These are phyloP conservation scores for Aspergillus fumigatus DNA, from an alignment of 2,329 filamentous ascomycete genomes.

Conservation along the genomic window DNA sequence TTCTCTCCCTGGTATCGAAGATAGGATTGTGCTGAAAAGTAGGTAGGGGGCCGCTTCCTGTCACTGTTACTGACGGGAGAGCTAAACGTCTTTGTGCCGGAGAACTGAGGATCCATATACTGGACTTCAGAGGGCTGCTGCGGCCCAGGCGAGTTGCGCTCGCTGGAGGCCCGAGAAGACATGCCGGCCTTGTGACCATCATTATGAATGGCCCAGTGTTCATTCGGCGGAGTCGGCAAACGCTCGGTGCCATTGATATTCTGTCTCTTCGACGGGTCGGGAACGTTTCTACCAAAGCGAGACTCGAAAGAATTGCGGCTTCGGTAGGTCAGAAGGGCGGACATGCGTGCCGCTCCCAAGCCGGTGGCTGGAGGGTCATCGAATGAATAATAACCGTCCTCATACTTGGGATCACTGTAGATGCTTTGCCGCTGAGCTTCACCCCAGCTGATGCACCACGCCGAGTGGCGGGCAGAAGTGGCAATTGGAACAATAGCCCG, in stretches of 20 bases:
- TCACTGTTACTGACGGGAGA: conserved; percentile 28
- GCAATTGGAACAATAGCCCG: conserved; percentile 52
- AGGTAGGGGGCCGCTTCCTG: conserved; percentile 60
- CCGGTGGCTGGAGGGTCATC: conserved; percentile 81
- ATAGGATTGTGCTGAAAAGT: conserved; percentile 97
- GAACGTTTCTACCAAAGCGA: conserved; percentile 87
- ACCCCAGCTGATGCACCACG: conserved; percentile 58
- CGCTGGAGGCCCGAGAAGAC: conserved; percentile 44
- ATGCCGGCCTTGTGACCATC: conserved; percentile 68
- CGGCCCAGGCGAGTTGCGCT: conserved; percentile 24
- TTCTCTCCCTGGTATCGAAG: conserved; percentile 94
- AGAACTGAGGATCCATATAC: conserved; percentile 65
- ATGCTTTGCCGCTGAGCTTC: conserved; percentile 63
- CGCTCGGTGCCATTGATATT: conserved; percentile 68
- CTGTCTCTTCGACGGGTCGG: conserved; percentile 76
- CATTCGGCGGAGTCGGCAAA: conserved; percentile 58
- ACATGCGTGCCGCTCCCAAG: conserved; percentile 92
- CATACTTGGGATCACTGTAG: conserved; percentile 97
- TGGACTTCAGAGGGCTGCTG: conserved; percentile 28
- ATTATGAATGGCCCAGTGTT: conserved; percentile 78
- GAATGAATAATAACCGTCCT: conserved; percentile 90
- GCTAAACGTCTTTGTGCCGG: conserved; percentile 56
- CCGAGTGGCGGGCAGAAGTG: conserved; percentile 52
- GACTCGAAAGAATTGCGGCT: conserved; percentile 96
- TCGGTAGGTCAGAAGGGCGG: conserved; percentile 89